A percentile compares a stretch with the other conserved stretches of the same genome.
These are phyloP conservation scores for Actinomortierella wolfii DNA, from an alignment of 371 early-diverging fungal genomes.

Conservation along the genomic window DNA sequence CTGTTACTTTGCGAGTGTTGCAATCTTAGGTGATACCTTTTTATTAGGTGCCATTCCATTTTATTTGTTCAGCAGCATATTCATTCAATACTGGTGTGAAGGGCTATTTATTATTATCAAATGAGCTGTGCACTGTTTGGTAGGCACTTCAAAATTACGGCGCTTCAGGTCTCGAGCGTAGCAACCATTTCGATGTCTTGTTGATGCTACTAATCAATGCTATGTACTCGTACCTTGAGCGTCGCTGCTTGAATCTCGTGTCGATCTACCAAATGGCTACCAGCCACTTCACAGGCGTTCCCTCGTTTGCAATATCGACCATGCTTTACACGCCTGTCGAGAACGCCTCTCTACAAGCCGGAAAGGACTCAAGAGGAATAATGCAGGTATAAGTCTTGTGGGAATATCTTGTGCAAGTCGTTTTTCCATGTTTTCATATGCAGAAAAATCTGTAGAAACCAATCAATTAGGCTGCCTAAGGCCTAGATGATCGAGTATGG, in stretches of 20 bases:
- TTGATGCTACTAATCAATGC: slow-evolving; percentile 60
- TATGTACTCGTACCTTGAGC: slow-evolving; percentile 54
- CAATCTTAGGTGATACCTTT: no score
- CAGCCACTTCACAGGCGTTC: slow-evolving; percentile 50
- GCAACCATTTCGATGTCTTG: slow-evolving; percentile 52
- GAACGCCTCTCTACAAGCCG: no score
- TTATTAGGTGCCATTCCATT: no score
- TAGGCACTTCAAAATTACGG: slow-evolving; percentile 15
- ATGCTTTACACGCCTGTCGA: no score
- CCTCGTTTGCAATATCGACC: slow-evolving; percentile 50
- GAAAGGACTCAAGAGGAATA: no score
- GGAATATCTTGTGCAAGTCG: no score
- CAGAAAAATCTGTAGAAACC: no score
- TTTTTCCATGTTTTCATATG: no score
- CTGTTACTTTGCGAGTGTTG: no score
- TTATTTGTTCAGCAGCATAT: neutral
- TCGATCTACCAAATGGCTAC: slow-evolving; percentile 56
- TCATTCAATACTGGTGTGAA: neutral
- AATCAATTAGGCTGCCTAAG: no score
- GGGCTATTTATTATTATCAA: neutral
- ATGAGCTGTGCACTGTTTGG: neutral
- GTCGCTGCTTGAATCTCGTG: slow-evolving; percentile 43
- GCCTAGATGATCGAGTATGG: no score
- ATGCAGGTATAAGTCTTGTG: no score
- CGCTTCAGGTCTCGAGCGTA: slow-evolving; percentile 22